phyloP scores from a whole-genome alignment of 176 grass and related monocot species.

The Areca catechu region DNA sequence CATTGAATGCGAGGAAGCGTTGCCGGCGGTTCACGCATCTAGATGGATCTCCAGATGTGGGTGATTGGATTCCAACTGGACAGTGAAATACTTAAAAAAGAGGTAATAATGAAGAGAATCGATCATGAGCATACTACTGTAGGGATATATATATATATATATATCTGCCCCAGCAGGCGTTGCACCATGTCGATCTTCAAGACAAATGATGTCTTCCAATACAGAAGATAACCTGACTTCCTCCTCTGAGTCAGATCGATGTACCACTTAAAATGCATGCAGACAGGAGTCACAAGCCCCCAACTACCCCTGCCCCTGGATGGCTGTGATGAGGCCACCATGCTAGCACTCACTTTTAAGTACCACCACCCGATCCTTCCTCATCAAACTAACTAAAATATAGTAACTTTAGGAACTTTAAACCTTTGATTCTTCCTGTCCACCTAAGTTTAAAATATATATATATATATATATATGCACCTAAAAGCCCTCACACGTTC shows the following conservation, averaged over 20 bases:
- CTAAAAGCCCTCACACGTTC: conserved; percentile 8
- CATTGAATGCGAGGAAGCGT: too few species aligned
- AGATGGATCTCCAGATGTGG: too few species aligned
- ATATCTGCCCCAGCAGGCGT: not conserved
- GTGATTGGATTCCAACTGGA: too few species aligned
- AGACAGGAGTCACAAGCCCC: conserved; percentile 20
- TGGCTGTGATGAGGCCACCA: conserved; percentile 66
- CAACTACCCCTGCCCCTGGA: conserved; percentile 31
- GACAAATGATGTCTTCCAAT: conserved; percentile 3
- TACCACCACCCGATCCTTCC: conserved; percentile 54
- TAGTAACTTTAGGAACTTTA: conserved; percentile 9
- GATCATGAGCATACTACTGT: too few species aligned
- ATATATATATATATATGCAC: too few species aligned
- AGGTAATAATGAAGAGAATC: too few species aligned
- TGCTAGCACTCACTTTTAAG: conserved; percentile 58
- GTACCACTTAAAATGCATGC: not conserved
- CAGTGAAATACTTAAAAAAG: too few species aligned
- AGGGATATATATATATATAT: too few species aligned
- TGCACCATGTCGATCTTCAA: conserved; percentile 1
- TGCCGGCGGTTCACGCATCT: too few species aligned
- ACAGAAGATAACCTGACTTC: conserved; percentile 17
- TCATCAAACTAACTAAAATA: conserved; percentile 14
- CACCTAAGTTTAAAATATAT: conserved; percentile 58
- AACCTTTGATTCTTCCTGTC: conserved; percentile 79
- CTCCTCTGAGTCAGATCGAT: conserved; percentile 7